These are phyloP conservation scores for Geoglossum cookeanum DNA, from an alignment of 2,329 filamentous ascomycete genomes.

Conservation along the genomic window DNA sequence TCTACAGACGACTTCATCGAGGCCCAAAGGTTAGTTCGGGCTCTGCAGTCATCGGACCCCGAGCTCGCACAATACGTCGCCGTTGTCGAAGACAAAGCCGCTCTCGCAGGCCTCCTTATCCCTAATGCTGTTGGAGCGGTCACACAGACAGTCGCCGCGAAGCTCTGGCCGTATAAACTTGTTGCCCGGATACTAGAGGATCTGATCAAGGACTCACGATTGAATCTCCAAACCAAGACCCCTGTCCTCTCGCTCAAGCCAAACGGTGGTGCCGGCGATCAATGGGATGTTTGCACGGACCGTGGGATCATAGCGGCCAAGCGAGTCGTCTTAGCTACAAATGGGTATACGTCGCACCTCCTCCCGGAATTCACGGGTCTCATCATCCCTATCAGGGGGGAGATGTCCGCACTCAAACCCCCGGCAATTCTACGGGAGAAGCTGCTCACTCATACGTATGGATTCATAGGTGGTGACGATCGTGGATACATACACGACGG, in stretches of 20 bases:
- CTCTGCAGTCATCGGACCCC: background rate
- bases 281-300: constrained; percentile 10
- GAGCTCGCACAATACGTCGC: background rate
- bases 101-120: background rate
- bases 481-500: background rate
- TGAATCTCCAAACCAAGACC: constrained; percentile 17
- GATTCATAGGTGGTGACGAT: background rate
- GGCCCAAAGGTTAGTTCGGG: background rate
- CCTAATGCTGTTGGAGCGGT: background rate
- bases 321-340: constrained; percentile 18
- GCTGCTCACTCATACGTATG: background rate
- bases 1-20: background rate
- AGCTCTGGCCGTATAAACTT: constrained; percentile 19
- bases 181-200: constrained; percentile 14
- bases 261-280: background rate
- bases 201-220: constrained; percentile 6
- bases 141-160: constrained; percentile 5
- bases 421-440: background rate
- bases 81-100: background rate
- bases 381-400: constrained; percentile 17
- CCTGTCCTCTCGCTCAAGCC: constrained; percentile 10
- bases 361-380: constrained; percentile 16
- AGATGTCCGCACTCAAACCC: constrained; percentile 4
- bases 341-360: constrained; percentile 18
- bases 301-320: constrained; percentile 11